Evolutionary conservation across 768 basidiomycete genomes (phyloP).

Genomic region (Russula brevipes): DNA sequence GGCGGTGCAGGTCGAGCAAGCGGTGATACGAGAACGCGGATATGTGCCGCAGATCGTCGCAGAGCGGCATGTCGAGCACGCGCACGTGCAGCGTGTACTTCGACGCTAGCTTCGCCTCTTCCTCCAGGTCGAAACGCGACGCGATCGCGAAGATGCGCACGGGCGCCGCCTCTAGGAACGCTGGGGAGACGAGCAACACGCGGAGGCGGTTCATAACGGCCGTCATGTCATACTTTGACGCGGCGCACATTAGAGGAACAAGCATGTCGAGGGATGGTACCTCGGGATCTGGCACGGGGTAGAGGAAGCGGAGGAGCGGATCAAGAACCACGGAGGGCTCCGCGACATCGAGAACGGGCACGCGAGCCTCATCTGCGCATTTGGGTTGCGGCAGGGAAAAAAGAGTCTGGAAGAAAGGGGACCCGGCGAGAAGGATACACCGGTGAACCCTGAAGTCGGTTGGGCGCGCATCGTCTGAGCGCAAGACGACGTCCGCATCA

Average conservation of each 20-base stretch:
- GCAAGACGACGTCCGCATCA: slow-evolving; percentile 52
- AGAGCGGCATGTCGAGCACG: slow-evolving; percentile 52
- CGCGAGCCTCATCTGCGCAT: slow-evolving; percentile 26
- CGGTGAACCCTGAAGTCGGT: slow-evolving; percentile 55
- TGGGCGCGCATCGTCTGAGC: slow-evolving; percentile 37
- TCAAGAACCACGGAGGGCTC: slow-evolving; percentile 46
- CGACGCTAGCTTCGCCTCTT: slow-evolving; percentile 59
- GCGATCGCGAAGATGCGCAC: slow-evolving; percentile 68
- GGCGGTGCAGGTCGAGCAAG: slow-evolving; percentile 55
- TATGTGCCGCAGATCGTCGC: slow-evolving; percentile 60
- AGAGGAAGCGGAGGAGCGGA: slow-evolving; percentile 53
- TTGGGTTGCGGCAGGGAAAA: slow-evolving; percentile 56
- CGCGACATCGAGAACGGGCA: slow-evolving; percentile 50
- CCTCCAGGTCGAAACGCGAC: slow-evolving; percentile 56
- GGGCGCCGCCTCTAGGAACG: slow-evolving; percentile 45
- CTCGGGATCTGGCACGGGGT: slow-evolving; percentile 53
- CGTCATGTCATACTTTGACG: slow-evolving; percentile 60
- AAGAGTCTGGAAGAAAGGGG: slow-evolving; percentile 66
- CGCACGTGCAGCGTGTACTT: slow-evolving; percentile 48
- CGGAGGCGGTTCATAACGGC: slow-evolving; percentile 47
- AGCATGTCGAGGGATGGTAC: slow-evolving; percentile 52
- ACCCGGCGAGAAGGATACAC: slow-evolving; percentile 56
- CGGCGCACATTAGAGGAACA: slow-evolving; percentile 44
- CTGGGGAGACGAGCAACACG: slow-evolving; percentile 44
- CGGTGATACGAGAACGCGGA: slow-evolving; percentile 64